phyloP scores from a whole-genome alignment of 768 basidiomycete species.

The Rossbeevera mucosa region DNA sequence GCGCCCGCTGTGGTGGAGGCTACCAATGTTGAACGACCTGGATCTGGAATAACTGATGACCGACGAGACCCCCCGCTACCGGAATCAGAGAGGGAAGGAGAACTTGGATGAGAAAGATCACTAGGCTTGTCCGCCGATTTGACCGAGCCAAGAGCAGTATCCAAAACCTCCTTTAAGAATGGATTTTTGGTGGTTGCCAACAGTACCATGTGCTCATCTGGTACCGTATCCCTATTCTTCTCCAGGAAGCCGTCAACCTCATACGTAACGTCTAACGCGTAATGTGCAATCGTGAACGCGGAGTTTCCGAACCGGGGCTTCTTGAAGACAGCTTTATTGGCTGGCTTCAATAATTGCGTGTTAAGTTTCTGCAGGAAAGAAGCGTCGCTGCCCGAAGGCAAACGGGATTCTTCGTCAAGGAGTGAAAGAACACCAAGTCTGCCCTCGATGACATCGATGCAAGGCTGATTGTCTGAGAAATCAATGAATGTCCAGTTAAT shows the following conservation, averaged over 20 bases:
- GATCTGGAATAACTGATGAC: constrained; percentile 83
- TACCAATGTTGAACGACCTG: constrained; percentile 72
- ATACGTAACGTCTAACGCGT: constrained; percentile 97
- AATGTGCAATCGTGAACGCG: constrained; percentile 96
- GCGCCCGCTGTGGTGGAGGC: constrained; percentile 38
- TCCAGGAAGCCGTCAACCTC: constrained; percentile 98
- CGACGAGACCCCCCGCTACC: constrained; percentile 75
- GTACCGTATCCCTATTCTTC: constrained; percentile 98
- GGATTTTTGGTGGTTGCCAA: constrained; percentile 83
- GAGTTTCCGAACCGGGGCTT: constrained; percentile 98
- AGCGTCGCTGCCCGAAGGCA: constrained; percentile 87
- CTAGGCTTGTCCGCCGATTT: constrained; percentile 48
- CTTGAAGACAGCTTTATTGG: constrained; percentile 88
- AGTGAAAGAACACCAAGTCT: constrained; percentile 92
- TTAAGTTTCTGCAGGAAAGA: constrained; percentile 94
- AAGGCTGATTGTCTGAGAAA: constrained; percentile 97
- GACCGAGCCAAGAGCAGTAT: constrained; percentile 76
- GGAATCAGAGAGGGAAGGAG: constrained; percentile 76
- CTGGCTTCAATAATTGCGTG: constrained; percentile 76
- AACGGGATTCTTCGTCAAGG: constrained; percentile 95
- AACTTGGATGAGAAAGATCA: constrained; percentile 58
- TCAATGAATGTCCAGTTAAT: constrained; percentile 99
- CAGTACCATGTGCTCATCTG: constrained; percentile 93
- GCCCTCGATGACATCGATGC: constrained; percentile 97
- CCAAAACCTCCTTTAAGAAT: constrained; percentile 93